phyloP scores from a whole-genome alignment of 805 yeast species.

The Pichia kluyveri region DNA sequence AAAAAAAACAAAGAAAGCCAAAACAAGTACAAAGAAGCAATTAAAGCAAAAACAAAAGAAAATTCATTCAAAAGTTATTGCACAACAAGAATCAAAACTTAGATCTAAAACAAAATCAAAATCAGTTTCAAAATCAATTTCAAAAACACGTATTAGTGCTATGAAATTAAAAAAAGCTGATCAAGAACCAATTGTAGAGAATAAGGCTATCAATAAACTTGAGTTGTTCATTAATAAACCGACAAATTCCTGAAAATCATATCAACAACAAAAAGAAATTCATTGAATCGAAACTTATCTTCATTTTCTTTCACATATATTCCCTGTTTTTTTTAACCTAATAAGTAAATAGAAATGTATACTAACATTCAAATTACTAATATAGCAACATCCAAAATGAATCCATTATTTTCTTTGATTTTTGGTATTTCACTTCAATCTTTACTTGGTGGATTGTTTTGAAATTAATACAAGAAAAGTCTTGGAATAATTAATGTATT shows the following conservation, averaged over 20 bases:
- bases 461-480: not conserved
- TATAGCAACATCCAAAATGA: conserved; percentile 3
- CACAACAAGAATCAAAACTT: not conserved
- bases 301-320: not conserved
- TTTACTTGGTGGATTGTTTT: conserved; percentile 4
- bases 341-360: not conserved
- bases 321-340: not conserved
- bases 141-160: too few species aligned
- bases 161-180: too few species aligned
- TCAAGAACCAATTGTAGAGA: too few species aligned
- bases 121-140: not conserved
- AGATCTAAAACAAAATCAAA: not conserved
- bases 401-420: conserved; percentile 3
- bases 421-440: conserved; percentile 4
- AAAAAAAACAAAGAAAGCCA: not conserved
- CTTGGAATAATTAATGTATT: not conserved
- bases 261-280: too few species aligned
- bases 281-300: not conserved
- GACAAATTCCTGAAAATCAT: too few species aligned
- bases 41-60: not conserved
- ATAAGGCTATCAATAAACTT: too few species aligned
- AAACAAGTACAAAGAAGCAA: not conserved
- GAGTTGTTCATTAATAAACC: too few species aligned
- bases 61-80: not conserved
- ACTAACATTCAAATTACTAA: conserved; percentile 2